Conservation (phyloP, 768 basidiomycete species). For the Mycena vitilis region DNA sequence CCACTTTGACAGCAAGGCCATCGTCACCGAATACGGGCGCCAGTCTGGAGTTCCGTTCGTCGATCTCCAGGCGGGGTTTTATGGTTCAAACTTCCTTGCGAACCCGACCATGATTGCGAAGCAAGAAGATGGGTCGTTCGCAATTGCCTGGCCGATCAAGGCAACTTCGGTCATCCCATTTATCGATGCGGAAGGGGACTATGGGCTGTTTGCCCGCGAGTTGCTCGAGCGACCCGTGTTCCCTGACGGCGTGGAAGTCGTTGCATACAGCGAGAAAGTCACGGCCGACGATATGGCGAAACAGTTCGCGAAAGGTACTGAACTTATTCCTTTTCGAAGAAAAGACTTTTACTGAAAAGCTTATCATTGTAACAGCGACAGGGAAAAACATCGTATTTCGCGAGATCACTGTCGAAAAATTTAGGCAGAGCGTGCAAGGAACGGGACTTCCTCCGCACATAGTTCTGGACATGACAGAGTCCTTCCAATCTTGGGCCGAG, state of each 20-base stretch:
- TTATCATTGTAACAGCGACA: not conserved
- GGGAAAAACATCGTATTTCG: constrained; percentile 7
- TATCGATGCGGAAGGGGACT: constrained; percentile 20
- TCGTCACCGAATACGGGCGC: constrained; percentile 7
- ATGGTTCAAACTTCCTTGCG: not conserved
- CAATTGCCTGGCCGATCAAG: not conserved
- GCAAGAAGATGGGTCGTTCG: not conserved
- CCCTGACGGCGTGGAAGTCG: not conserved
- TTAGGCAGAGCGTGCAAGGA: not conserved
- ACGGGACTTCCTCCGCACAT: not conserved
- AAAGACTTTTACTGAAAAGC: no score
- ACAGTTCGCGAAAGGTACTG: constrained; percentile 1
- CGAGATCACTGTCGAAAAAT: not conserved
- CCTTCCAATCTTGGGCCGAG: not conserved
- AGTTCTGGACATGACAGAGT: not conserved
- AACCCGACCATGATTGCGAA: not conserved
- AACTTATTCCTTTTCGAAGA: no score
- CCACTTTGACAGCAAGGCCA: constrained; percentile 13
- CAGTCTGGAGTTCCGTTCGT: constrained; percentile 19
- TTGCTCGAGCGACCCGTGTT: constrained; percentile 12
- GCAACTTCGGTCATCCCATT: not conserved
- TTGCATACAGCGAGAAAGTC: constrained; percentile 7
- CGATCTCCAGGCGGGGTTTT: constrained; percentile 10
- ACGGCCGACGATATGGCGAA: not conserved
- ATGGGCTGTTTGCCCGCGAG: constrained; percentile 20